These are phyloP conservation scores for Eucalyptus victrix DNA, from an alignment of 345 rosid species.

Conservation along the genomic window DNA sequence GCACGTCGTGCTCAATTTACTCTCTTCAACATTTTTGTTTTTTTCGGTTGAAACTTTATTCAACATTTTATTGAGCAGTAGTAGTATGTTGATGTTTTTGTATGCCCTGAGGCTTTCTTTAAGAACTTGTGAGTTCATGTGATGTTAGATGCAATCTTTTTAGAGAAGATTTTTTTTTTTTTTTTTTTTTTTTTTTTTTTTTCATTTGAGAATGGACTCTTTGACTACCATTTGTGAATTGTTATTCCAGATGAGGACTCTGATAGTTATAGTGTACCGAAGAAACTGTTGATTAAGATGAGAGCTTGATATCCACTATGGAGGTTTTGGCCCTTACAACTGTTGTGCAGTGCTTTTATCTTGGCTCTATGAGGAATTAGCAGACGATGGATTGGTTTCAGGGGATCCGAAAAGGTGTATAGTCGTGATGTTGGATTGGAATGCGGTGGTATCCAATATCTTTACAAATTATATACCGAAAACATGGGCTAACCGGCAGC, in stretches of 20 bases:
- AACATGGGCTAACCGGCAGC: background rate
- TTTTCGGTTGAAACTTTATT: background rate
- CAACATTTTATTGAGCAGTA: background rate
- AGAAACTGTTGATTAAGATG: background rate
- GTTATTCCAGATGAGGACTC: background rate
- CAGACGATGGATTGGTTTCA: background rate
- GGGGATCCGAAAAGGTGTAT: background rate
- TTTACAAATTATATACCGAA: background rate
- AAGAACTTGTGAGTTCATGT: background rate
- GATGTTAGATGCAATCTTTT: background rate
- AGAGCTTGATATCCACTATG: background rate
- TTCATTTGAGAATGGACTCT: background rate
- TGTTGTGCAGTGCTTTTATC: background rate
- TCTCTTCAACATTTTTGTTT: background rate
- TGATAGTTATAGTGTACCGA: background rate
- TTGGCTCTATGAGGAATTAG: background rate
- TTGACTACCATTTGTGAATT: background rate
- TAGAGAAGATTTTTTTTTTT: background rate
- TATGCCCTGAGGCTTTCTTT: background rate
- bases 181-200: background rate
- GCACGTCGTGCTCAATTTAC: background rate
- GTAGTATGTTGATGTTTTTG: background rate
- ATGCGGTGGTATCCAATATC: background rate
- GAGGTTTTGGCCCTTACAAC: background rate
- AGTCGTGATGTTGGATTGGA: background rate